phyloP scores from a whole-genome alignment of 2,329 filamentous ascomycete species.

The Aspergillus viridinutans region DNA sequence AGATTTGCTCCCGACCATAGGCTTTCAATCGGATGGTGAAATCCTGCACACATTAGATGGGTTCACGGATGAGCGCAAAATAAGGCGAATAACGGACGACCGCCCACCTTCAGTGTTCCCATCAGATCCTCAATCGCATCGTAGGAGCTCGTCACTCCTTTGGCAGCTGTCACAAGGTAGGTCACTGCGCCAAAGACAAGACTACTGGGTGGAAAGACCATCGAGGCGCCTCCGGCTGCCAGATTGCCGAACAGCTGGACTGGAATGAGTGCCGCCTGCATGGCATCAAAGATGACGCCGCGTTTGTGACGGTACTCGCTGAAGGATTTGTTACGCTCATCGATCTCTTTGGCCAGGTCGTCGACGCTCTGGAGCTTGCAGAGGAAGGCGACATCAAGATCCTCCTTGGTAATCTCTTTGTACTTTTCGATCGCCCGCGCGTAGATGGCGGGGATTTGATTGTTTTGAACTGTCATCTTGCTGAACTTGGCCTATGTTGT shows the following conservation, averaged over 20 bases:
- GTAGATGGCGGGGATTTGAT: conserved; percentile 8
- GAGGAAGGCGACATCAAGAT: conserved; percentile 3
- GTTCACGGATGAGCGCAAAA: background rate
- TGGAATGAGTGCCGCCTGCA: conserved; percentile 5
- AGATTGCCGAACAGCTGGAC: conserved; percentile 9
- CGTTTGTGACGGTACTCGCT: conserved; percentile 11
- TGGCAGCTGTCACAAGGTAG: conserved; percentile 44
- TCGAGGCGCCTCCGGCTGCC: conserved; percentile 8
- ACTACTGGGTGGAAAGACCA: conserved; percentile 8
- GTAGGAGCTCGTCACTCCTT: conserved; percentile 44
- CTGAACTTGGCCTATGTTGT: background rate
- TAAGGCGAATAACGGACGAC: background rate
- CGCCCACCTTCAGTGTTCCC: conserved; percentile 22
- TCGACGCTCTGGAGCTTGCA: conserved; percentile 3
- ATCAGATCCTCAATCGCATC: conserved; percentile 46
- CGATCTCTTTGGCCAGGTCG: conserved; percentile 6
- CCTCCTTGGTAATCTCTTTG: conserved; percentile 6
- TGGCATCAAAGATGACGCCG: conserved; percentile 4
- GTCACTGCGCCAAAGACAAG: conserved; percentile 39
- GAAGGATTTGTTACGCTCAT: conserved; percentile 6
- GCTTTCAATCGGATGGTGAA: conserved; percentile 9
- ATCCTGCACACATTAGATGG: background rate
- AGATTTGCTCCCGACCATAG: conserved; percentile 4
- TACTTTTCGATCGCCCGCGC: conserved; percentile 5
- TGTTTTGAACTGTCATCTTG: background rate